Conservation (phyloP, 2,329 filamentous ascomycete species). For the Coniochaeta hoffmannii region DNA sequence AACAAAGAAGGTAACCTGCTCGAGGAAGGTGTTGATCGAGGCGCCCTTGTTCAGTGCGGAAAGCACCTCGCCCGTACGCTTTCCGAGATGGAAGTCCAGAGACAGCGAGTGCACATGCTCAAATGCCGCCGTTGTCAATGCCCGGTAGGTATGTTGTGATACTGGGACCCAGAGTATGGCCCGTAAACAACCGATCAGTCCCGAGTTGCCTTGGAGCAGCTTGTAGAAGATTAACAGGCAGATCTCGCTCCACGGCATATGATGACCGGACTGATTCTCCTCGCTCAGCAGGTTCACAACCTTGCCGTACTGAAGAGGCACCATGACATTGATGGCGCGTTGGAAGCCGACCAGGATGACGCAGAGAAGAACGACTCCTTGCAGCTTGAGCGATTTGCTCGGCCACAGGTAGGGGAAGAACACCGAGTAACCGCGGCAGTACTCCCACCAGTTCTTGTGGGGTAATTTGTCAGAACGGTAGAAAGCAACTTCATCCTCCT, state of each 20-base stretch:
- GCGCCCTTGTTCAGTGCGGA: constrained; percentile 94
- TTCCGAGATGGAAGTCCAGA: constrained; percentile 92
- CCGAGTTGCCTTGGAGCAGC: constrained; percentile 81
- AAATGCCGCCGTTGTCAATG: constrained; percentile 89
- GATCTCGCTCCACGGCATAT: constrained; percentile 68
- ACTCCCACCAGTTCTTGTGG: constrained; percentile 92
- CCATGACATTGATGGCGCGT: constrained; percentile 76
- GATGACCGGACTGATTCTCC: constrained; percentile 29
- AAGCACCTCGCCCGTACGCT: constrained; percentile 91
- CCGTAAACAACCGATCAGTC: constrained; percentile 74
- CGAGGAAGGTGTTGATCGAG: constrained; percentile 92
- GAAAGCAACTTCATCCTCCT: constrained; percentile 68
- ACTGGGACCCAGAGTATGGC: constrained; percentile 93
- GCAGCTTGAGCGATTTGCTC: constrained; percentile 63
- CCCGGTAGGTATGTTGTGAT: constrained; percentile 92
- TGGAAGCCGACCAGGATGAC: constrained; percentile 74
- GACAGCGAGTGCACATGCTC: constrained; percentile 95
- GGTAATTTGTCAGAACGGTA: constrained; percentile 82
- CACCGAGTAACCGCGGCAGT: constrained; percentile 81
- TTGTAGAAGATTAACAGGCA: constrained; percentile 70
- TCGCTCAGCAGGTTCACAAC: constrained; percentile 65
- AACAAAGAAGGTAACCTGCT: constrained; percentile 93
- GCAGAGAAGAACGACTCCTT: constrained; percentile 74
- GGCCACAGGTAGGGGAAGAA: constrained; percentile 99
- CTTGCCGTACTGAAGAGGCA: constrained; percentile 71